phyloP scores from a whole-genome alignment of 1,284 basidiomycete genomes.

The Amylostereum areolatum region DNA sequence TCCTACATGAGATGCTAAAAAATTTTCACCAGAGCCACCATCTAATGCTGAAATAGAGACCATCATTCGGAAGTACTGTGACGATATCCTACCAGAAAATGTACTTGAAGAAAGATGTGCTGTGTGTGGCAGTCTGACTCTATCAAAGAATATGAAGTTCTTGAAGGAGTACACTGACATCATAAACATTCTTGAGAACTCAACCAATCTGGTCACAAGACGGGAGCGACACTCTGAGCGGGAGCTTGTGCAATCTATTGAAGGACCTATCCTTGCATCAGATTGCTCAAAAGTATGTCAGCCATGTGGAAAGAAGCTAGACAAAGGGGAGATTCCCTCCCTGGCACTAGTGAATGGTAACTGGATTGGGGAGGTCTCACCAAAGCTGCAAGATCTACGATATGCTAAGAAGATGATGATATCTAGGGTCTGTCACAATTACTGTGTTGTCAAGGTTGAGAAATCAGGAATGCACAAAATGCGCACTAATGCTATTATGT shows the following conservation, averaged over 20 bases:
- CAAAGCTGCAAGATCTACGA: slow-evolving; percentile 20
- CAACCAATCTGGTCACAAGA: background rate
- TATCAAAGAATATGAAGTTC: background rate
- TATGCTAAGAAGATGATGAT: slow-evolving; percentile 28
- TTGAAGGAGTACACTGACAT: background rate
- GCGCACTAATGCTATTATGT: slow-evolving; percentile 29
- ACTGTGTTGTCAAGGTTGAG: slow-evolving; percentile 22
- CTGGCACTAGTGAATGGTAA: slow-evolving; percentile 27
- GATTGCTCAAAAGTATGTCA: slow-evolving; percentile 2
- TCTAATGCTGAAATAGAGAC: background rate
- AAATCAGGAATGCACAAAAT: slow-evolving; percentile 25
- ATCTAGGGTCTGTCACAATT: slow-evolving; percentile 22
- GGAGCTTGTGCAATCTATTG: background rate
- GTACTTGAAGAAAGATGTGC: slow-evolving; percentile 7
- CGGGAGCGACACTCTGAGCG: background rate
- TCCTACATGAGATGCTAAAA: background rate
- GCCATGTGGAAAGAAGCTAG: slow-evolving; percentile 7
- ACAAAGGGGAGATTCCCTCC: slow-evolving; percentile 18
- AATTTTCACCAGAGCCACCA: background rate
- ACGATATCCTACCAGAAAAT: slow-evolving; percentile 1
- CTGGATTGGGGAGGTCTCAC: slow-evolving; percentile 32
- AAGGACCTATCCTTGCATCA: slow-evolving; percentile 5
- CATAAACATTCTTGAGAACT: background rate
- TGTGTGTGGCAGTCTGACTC: slow-evolving; percentile 6
- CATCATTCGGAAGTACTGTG: background rate